These are phyloP conservation scores for Lactifluus rugatus DNA, from an alignment of 768 basidiomycete genomes.

Conservation along the genomic window DNA sequence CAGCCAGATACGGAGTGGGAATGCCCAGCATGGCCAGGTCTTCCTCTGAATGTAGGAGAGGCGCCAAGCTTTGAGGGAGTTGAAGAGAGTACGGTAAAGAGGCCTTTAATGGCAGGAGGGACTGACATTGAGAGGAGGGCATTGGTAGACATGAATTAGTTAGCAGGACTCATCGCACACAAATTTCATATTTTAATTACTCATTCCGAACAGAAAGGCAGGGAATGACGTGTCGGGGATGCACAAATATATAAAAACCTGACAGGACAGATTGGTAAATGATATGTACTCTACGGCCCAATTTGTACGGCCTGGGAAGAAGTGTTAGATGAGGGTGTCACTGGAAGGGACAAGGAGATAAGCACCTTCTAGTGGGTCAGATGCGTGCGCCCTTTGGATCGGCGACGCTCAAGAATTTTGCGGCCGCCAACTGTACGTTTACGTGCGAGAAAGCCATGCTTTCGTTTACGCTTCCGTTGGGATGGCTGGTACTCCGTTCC, in stretches of 20 bases:
- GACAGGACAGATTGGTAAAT: not conserved
- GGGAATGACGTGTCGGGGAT: not conserved
- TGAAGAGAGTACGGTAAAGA: slow-evolving; percentile 13
- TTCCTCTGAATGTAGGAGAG: not conserved
- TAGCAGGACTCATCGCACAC: not conserved
- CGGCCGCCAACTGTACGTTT: slow-evolving; percentile 59
- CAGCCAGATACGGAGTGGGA: slow-evolving; percentile 31
- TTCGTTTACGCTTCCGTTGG: slow-evolving; percentile 85
- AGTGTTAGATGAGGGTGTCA: not conserved
- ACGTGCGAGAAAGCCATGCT: slow-evolving; percentile 81
- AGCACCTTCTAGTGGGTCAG: slow-evolving; percentile 53
- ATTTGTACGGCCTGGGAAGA: not conserved
- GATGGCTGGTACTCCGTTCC: slow-evolving; percentile 97
- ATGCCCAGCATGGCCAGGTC: slow-evolving; percentile 16
- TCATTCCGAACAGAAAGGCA: not conserved
- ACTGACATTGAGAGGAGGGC: slow-evolving; percentile 13
- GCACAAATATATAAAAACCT: not conserved
- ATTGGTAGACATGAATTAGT: slow-evolving; percentile 16
- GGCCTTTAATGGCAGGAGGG: not conserved
- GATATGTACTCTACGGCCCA: not conserved
- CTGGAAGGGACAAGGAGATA: not conserved
- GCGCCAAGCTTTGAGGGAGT: slow-evolving; percentile 14
- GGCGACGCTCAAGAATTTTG: slow-evolving; percentile 60
- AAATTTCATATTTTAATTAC: not conserved
- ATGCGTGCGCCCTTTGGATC: slow-evolving; percentile 67